Percentiles rank a stretch among this genome's conserved stretches.
phyloP scores from a whole-genome alignment of 177 flowering plant species.

The Tripterygium wilfordii region DNA sequence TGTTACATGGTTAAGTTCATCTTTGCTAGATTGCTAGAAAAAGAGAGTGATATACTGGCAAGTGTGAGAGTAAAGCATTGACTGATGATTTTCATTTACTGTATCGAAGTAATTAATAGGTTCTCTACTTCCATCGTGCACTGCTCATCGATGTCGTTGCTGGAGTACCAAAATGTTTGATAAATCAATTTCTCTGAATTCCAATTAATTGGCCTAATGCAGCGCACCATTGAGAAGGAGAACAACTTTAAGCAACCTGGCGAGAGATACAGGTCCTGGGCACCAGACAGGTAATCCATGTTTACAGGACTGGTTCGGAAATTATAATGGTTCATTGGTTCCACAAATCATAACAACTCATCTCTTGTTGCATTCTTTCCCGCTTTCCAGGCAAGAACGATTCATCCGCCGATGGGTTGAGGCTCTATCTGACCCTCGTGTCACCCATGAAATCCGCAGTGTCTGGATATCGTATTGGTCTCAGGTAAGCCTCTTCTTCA shows the following conservation, averaged over 20 bases:
- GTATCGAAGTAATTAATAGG: too few species aligned
- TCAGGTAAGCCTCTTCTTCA: constrained; percentile 41
- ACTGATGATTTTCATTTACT: too few species aligned
- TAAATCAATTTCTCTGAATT: too few species aligned
- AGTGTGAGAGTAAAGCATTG: too few species aligned
- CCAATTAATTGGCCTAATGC: too few species aligned
- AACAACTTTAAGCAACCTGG: constrained; percentile 98
- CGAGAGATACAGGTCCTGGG: constrained; percentile 82
- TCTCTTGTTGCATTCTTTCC: not conserved
- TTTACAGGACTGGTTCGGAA: not conserved
- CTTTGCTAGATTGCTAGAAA: constrained; percentile 2
- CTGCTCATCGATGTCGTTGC: too few species aligned
- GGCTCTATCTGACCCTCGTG: constrained; percentile 79
- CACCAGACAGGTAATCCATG: constrained; percentile 62
- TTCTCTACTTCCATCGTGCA: too few species aligned
- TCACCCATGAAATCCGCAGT: constrained; percentile 82
- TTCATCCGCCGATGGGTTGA: constrained; percentile 66
- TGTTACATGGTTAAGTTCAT: too few species aligned
- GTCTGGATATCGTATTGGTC: constrained; percentile 94
- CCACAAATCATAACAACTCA: not conserved
- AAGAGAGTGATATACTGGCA: too few species aligned
- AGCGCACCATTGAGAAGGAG: constrained; percentile 82
- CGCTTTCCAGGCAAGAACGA: constrained; percentile 69
- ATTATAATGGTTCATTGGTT: not conserved
- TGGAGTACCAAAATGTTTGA: too few species aligned